Evolutionary conservation across 257 asterid genomes (phyloP), one percentile per base, ranked within the genome.

Genomic region (Eustoma russellianum): DNA sequence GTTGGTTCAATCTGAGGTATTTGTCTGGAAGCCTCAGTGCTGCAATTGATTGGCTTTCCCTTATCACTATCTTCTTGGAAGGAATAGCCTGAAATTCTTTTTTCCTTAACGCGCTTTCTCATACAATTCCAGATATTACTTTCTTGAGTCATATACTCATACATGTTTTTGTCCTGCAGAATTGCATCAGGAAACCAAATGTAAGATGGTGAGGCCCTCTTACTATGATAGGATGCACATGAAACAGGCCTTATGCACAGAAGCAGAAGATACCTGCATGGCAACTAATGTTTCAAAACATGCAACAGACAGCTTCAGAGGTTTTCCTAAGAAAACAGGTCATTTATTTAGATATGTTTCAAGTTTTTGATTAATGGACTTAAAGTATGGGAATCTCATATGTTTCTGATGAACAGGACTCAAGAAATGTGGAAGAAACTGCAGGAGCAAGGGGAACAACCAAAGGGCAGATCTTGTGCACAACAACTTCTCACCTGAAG

Each of bases 401-500:
- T 24, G 30, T 46, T 14, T 54, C 0, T 48, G 13, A 44, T 54
- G 12, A 59, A 53, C 65, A 80, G 95, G 88, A 17, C 41, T 67
- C 45, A 79, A 81, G 64, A 81, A 59, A 67, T 67, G 74, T 62
- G 97, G 89, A 60, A 83, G 77, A 70, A 59, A 49, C 38, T 63
- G 76, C 62, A 83, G 61, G 72, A 68, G 66, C 5, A 76, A 55
- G 57, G 74, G 80, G 83, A 74, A 41, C 33, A 66, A 60, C 14
- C 63, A 60, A 53, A 70, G 59, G 52, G 66, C 57, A 16, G 89
- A 79, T 69, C 54, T 74, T 44, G 72, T 33, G 57, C 68, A 72
- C 3, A 80, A 62, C 44, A 90, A 60, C 61, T 90, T 90, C 75
- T 74, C 91, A 11, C 78, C 83, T 12, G 88, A 90, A 46, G 96